Evolutionary conservation across 1,284 basidiomycete genomes (phyloP).

Genomic region (Papiliotrema nemorosa): DNA sequence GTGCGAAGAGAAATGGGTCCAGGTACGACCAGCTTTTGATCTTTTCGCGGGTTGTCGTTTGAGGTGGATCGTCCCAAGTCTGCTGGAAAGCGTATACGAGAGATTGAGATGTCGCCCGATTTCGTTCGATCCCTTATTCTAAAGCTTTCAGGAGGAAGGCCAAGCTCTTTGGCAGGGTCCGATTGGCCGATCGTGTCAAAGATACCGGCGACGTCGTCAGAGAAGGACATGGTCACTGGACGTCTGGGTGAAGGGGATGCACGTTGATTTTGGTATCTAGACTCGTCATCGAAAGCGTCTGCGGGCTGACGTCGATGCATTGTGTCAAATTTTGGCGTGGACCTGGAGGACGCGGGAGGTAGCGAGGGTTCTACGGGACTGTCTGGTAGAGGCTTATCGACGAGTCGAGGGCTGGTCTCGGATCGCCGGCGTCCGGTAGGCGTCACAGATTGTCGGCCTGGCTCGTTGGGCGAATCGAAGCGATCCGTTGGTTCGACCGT

Average conservation of each 20-base stretch:
- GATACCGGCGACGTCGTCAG: constrained; percentile 41
- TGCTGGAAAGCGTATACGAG: not conserved
- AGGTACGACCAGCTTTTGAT: not conserved
- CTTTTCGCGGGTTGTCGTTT: not conserved
- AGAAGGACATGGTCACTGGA: constrained; percentile 26
- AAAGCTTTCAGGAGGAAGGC: constrained; percentile 31
- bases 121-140: constrained; percentile 1
- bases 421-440: constrained; percentile 2
- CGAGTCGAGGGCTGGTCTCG: not conserved
- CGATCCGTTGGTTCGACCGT: not conserved
- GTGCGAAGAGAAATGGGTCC: not conserved
- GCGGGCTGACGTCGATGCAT: constrained; percentile 32
- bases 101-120: not conserved
- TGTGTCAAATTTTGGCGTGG: not conserved
- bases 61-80: constrained; percentile 5
- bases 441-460: constrained; percentile 1
- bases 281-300: constrained; percentile 6
- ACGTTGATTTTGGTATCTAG: not conserved
- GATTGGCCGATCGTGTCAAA: constrained; percentile 33
- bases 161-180: constrained; percentile 33
- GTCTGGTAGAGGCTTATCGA: constrained; percentile 10
- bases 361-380: too few relatives aligned
- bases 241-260: constrained; percentile 15
- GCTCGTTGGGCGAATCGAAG: not conserved
- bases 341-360: too few relatives aligned